phyloP scores from a whole-genome alignment of 306 rosid species.

The Canavalia gladiata region DNA sequence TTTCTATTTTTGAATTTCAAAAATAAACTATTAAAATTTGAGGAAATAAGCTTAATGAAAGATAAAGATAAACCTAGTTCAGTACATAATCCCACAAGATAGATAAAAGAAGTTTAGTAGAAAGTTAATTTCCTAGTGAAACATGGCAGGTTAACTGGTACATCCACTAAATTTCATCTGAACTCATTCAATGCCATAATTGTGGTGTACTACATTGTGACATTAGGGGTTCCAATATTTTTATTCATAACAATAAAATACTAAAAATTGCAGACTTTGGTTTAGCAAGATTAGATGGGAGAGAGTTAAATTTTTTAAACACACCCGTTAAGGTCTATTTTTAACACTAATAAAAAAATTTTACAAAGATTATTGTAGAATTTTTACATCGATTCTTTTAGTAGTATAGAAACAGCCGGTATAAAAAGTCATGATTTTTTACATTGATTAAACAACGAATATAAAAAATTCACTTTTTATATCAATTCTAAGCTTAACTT shows the following conservation, averaged over 20 bases:
- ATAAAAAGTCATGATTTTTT: no score
- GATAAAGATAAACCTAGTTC: neutral
- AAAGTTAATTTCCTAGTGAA: constrained; percentile 49
- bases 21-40: neutral
- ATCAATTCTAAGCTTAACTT: no score
- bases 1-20: constrained; percentile 28
- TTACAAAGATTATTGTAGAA: no score
- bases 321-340: no score
- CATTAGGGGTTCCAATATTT: constrained; percentile 93
- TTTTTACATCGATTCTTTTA: no score
- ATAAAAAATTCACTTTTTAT: no score
- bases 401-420: no score
- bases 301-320: no score
- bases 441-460: no score
- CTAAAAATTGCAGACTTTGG: constrained; percentile 94
- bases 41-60: neutral
- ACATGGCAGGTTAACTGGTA: constrained; percentile 87
- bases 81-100: constrained; percentile 15
- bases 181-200: constrained; percentile 91
- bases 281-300: no score
- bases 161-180: constrained; percentile 85
- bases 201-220: constrained; percentile 90
- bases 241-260: constrained; percentile 82
- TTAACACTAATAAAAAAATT: no score
- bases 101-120: neutral